Conservation (phyloP, 1,139 yeast species). For the Pichia sp. region DNA sequence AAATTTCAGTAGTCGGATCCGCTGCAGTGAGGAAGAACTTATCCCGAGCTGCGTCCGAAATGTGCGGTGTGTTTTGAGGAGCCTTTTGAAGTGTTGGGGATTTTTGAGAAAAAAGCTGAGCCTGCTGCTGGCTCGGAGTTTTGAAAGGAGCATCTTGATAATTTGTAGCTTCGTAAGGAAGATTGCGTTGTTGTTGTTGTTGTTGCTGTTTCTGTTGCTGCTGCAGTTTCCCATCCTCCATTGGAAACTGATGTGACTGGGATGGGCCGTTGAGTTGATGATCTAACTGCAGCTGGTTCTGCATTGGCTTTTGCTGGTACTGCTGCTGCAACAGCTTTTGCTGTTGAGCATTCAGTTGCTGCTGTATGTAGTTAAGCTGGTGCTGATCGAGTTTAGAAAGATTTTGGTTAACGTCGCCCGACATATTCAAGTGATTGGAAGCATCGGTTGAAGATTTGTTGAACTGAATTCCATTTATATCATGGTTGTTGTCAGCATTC, state of each 20-base stretch:
- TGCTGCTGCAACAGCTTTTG: constrained; percentile 7
- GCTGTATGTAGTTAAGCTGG: constrained; percentile 14
- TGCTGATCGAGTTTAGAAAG: constrained; percentile 7
- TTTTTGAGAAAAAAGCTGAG: not conserved
- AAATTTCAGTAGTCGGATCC: constrained; percentile 90
- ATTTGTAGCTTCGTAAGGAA: not conserved
- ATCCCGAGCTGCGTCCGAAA: constrained; percentile 81
- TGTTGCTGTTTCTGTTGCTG: not conserved
- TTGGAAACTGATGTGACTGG: not conserved
- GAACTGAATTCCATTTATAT: too few relatives aligned
- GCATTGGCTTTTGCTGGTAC: constrained; percentile 11
- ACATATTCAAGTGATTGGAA: not conserved
- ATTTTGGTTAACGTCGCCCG: not conserved
- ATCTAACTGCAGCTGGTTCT: not conserved
- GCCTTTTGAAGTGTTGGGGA: constrained; percentile 3
- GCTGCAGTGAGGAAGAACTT: constrained; percentile 95
- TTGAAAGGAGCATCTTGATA: constrained; percentile 4
- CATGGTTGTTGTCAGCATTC: too few relatives aligned
- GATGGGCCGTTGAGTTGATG: not conserved
- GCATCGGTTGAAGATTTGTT: too few relatives aligned
- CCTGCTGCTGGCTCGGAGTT: constrained; percentile 8
- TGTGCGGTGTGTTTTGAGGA: constrained; percentile 37
- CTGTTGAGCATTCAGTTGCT: constrained; percentile 12
- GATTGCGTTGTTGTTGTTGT: constrained; percentile 1
- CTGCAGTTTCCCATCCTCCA: constrained; percentile 1